These are phyloP conservation scores for Trametes cingulata DNA, from an alignment of 768 basidiomycete genomes.

Conservation along the genomic window DNA sequence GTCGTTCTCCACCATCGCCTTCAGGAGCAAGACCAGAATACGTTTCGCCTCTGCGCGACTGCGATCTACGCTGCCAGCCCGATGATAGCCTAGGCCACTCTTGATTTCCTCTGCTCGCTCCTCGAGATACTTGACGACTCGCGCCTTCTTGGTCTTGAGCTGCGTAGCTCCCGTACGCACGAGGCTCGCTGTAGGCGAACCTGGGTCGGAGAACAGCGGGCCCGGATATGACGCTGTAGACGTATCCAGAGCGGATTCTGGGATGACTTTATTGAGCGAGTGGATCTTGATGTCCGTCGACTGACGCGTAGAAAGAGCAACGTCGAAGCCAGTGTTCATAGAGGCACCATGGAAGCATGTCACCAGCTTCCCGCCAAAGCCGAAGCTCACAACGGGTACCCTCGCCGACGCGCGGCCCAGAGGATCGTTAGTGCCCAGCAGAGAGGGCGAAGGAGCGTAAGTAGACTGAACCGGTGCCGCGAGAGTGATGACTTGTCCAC, in stretches of 20 bases:
- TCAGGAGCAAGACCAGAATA: conserved; percentile 70
- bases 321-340: conserved; percentile 73
- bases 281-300: conserved; percentile 72
- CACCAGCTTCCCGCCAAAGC: conserved; percentile 89
- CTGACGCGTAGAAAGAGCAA: conserved; percentile 70
- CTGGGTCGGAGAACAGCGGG: conserved; percentile 79
- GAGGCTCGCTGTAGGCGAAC: conserved; percentile 60
- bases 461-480: conserved; percentile 46
- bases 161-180: conserved; percentile 66
- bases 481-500: conserved; percentile 26
- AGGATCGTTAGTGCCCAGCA: conserved; percentile 81
- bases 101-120: conserved; percentile 76
- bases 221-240: conserved; percentile 75
- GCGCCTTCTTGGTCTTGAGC: conserved; percentile 80
- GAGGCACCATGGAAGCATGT: conserved; percentile 80
- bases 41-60: conserved; percentile 75
- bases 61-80: conserved; percentile 50
- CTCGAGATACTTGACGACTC: conserved; percentile 75
- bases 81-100: conserved; percentile 72
- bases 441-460: conserved; percentile 84
- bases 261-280: conserved; percentile 65
- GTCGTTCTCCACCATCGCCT: conserved; percentile 84
- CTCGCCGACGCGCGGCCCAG: conserved; percentile 70
- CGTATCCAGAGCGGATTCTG: conserved; percentile 59
- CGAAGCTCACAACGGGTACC: conserved; percentile 84